These are phyloP conservation scores for Lepidium africanum DNA, from an alignment of 345 rosid species.

Conservation along the genomic window DNA sequence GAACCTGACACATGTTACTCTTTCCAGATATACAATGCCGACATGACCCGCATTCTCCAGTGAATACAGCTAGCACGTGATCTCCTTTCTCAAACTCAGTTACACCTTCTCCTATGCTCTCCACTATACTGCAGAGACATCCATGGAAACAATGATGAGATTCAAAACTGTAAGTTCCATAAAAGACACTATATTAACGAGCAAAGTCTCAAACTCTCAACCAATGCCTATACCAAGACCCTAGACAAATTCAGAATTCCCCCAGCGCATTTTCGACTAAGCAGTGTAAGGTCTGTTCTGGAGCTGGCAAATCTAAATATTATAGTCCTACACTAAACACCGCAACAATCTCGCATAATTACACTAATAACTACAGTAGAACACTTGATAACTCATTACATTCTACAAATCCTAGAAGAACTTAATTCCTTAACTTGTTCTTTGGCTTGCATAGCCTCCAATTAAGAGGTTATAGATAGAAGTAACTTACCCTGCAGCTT, in stretches of 20 bases:
- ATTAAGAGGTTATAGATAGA: background rate
- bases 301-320: background rate
- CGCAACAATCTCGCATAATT: background rate
- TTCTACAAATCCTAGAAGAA: background rate
- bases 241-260: background rate
- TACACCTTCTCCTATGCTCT: slow-evolving; percentile 73
- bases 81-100: slow-evolving; percentile 79
- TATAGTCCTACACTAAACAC: background rate
- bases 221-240: background rate
- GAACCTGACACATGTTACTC: slow-evolving; percentile 76
- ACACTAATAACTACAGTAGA: background rate
- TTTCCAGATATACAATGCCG: slow-evolving; percentile 66
- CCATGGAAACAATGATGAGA: background rate
- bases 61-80: slow-evolving; percentile 76
- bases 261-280: background rate
- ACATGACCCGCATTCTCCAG: slow-evolving; percentile 75
- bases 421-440: background rate
- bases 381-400: background rate
- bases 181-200: background rate
- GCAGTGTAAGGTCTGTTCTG: background rate
- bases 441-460: background rate
- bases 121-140: slow-evolving; percentile 61
- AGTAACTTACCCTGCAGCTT: slow-evolving; percentile 74
- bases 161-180: background rate
- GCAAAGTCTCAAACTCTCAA: background rate